phyloP scores from a whole-genome alignment of 306 rosid species.

The Rosa rugosa region DNA sequence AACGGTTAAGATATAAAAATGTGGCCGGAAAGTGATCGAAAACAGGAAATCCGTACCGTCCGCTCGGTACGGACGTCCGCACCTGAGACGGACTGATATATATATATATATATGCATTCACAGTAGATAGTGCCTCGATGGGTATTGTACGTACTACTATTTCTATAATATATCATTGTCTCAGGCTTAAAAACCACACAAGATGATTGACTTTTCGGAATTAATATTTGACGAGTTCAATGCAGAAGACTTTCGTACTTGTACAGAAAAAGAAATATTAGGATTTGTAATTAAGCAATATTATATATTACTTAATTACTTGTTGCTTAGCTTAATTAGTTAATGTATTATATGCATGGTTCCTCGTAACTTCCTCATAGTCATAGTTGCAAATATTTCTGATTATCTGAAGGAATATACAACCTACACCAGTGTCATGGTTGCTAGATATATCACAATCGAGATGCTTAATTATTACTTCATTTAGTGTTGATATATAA shows the following conservation, averaged over 20 bases:
- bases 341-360: background rate
- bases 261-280: background rate
- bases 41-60: too few species aligned
- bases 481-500: background rate
- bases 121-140: background rate
- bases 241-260: background rate
- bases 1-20: too few species aligned
- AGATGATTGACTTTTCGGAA: constrained; percentile 1
- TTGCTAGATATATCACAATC: background rate
- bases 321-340: background rate
- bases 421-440: background rate
- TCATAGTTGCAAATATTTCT: background rate
- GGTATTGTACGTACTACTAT: background rate
- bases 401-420: background rate
- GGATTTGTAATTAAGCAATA: background rate
- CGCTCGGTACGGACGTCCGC: too few species aligned
- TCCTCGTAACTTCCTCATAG: background rate
- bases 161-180: background rate
- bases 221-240: constrained; percentile 31
- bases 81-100: too few species aligned
- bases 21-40: too few species aligned
- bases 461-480: background rate
- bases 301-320: background rate
- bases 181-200: background rate
- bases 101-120: background rate